These are phyloP conservation scores for Penicillium sp. DNA, from an alignment of 2,329 filamentous ascomycete genomes.

Conservation along the genomic window DNA sequence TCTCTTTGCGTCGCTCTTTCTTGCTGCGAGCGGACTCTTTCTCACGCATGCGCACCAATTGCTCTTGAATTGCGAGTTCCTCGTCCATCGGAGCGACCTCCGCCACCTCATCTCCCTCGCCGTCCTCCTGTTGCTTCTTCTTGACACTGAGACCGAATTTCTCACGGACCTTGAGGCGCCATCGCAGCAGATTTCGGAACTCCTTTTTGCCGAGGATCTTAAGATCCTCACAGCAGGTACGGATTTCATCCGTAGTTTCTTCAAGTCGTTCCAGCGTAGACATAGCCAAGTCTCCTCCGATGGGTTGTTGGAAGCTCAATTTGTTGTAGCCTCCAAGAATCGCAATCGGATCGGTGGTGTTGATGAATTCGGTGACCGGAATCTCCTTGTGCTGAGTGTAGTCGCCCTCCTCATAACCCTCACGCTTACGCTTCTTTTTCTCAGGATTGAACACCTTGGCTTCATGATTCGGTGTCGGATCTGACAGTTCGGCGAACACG, in stretches of 20 bases:
- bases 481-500: constrained; percentile 88
- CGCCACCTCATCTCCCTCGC: constrained; percentile 65
- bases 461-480: constrained; percentile 85
- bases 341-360: constrained; percentile 86
- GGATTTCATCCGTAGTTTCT: constrained; percentile 78
- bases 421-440: constrained; percentile 92
- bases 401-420: constrained; percentile 95
- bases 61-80: constrained; percentile 81
- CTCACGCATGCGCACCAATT: constrained; percentile 76
- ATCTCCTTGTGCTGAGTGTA: constrained; percentile 88
- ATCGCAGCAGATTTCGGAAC: constrained; percentile 82
- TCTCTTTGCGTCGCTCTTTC: constrained; percentile 77
- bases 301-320: constrained; percentile 73
- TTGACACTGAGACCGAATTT: constrained; percentile 82
- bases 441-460: constrained; percentile 98
- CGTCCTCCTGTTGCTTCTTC: constrained; percentile 50
- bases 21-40: constrained; percentile 70
- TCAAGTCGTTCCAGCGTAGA: constrained; percentile 79
- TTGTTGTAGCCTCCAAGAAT: constrained; percentile 83
- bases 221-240: constrained; percentile 71
- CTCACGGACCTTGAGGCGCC: constrained; percentile 83
- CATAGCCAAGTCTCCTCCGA: constrained; percentile 76
- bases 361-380: constrained; percentile 84
- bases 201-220: constrained; percentile 91
- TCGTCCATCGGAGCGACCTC: constrained; percentile 90